Base-by-base conservation (phyloP, 371 early-diverging fungal genomes). In the Syncephalastrum sp. region DNA sequence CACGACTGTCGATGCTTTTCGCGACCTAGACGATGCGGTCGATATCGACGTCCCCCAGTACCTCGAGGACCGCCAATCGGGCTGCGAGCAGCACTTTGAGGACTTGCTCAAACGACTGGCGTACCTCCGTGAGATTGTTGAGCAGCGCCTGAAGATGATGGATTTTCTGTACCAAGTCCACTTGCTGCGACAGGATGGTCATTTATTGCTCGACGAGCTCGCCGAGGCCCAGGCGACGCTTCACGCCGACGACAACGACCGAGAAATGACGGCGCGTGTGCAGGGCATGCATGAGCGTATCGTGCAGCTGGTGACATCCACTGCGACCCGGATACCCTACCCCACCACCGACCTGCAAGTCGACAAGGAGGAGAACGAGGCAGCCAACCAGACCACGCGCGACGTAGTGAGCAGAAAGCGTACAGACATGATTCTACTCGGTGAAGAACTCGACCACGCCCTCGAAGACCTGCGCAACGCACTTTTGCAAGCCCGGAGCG, bases 111-210 rank as follows among this genome's bases (percentile, higher is more conserved):
- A 70, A 16, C 67, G 75, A 0, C 65, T 69, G 29, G 47, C 60
- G 0, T 79, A 77, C 57, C 67, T 77, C 5, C 66, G 75, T 24
- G 53, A 76, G 15, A 70, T 82, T 0, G 71, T 82, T 0, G 73
- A 73, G 27, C 82, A 82, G 47, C 72, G 74, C 5, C 53, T 80
- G 27, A 67, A 63, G 21, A 64, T 82, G 41, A 63, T 69, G 66
- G 80, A 79, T 12, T 79, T 74, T 46, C 27, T 76, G 27, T 54
- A 79, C 17, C 74, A 72, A 53, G 63, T 51, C 3, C 58, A 67
- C 4, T 53, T 59, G 23, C 29, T 69, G 15, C 47, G 51, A 15
- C 48, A 49, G 8, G 62, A 65, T 27, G 65, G 58, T 3, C 45
- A 59, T 10, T 50, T 41, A n/a, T 42, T 70, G 14, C 47, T 48